Evolutionary conservation across 2,329 filamentous ascomycete genomes (phyloP), one percentile per base, ranked within the genome.

Genomic region (Fusarium sp.): DNA sequence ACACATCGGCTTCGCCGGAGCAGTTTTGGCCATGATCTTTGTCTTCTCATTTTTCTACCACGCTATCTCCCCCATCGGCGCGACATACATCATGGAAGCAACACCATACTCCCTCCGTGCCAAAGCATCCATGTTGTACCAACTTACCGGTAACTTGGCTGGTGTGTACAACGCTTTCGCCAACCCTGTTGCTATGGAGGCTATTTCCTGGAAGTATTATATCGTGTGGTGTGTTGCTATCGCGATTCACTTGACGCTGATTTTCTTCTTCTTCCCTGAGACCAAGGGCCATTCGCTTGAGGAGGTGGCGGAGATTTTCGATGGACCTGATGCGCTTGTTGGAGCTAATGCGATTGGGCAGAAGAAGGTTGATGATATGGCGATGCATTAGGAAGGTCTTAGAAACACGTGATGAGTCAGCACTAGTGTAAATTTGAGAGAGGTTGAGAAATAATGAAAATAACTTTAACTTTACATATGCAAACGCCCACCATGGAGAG

Each of bases 81-180:
- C 83, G 19, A 79, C 79, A 8, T 85, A 85, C 67, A 79, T 80
- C 25, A 81, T 82, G 62, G 84, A 86, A 61, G 81, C 84, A 57
- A 77, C 82, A 0, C 73, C 75, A 0, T 78, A 77, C 49, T 76
- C 75, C 0, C 75, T 78, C 0, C 77, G 77, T 5, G 70, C 75
- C 1, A 76, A 75, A 48, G 74, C 75, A 1, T 72, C 74, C 1
- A 77, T 75, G 69, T 11, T 78, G 4, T 79, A 75, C 41, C 73
- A 78, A 41, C 43, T 79, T 2, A 72, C 70, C 0, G 71, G 72
- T 2, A 77, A 78, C 41, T 53, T 75, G 28, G 76, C 73, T 0
- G 70, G 74, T 10, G 60, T 77, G 4, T 78, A 74, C 75, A 84
- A 83, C 57, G 80, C 78, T 3, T 82, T 81, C 44, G 80, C 81